Evolutionary conservation across 1,284 basidiomycete species (phyloP).

Genomic region (Sanghuangporus sanghuang): DNA sequence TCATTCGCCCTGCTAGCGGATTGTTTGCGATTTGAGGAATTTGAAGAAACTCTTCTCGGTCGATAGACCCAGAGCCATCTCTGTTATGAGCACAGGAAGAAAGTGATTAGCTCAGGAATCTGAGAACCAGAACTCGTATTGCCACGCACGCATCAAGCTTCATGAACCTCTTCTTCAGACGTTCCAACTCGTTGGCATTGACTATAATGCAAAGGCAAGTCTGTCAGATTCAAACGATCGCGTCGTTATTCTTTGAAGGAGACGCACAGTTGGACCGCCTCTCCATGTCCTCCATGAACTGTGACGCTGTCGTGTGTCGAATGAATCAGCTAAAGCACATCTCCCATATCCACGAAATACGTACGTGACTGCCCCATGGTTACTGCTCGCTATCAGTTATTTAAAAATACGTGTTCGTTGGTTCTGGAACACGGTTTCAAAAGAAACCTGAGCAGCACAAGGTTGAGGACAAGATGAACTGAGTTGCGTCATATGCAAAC

Average conservation of each 20-base stretch:
- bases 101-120: not conserved
- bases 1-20: slow-evolving; percentile 94
- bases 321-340: slow-evolving; percentile 15
- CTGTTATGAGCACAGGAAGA: slow-evolving; percentile 31
- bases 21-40: slow-evolving; percentile 99
- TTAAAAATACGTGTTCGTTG: not conserved
- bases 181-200: slow-evolving; percentile 86
- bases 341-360: slow-evolving; percentile 22
- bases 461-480: not conserved
- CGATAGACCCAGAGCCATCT: slow-evolving; percentile 96
- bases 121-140: not conserved
- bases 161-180: slow-evolving; percentile 98
- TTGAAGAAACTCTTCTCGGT: slow-evolving; percentile 97
- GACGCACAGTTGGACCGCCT: slow-evolving; percentile 85
- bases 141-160: slow-evolving; percentile 82
- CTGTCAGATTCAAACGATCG: not conserved
- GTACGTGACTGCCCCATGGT: slow-evolving; percentile 75
- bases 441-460: not conserved
- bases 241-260: not conserved
- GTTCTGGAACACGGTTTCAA: not conserved
- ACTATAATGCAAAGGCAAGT: slow-evolving; percentile 43
- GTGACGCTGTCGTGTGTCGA: slow-evolving; percentile 54
- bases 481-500: not conserved
- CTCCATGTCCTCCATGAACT: slow-evolving; percentile 94
- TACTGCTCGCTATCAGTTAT: not conserved